These are phyloP conservation scores for Dianthus caryophyllus DNA, from an alignment of 148 eudicot genomes.

Conservation along the genomic window DNA sequence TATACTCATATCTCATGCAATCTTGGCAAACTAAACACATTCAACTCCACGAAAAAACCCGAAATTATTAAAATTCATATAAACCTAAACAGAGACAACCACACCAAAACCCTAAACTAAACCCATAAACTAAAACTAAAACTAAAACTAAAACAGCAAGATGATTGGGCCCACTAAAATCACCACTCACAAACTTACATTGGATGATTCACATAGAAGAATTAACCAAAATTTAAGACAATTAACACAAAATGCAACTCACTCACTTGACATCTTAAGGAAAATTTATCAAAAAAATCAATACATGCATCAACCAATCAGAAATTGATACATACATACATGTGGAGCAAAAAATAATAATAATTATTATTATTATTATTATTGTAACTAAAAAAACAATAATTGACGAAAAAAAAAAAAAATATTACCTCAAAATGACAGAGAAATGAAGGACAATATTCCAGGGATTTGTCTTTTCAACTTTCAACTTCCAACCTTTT, in stretches of 20 bases:
- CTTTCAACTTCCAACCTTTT: no score
- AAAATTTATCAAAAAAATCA: background rate
- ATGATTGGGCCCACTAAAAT: background rate
- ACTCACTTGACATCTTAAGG: background rate
- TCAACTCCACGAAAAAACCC: background rate
- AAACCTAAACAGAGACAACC: background rate
- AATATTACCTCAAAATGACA: slow-evolving; percentile 28
- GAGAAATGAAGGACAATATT: slow-evolving; percentile 14
- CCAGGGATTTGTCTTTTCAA: no score
- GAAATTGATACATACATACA: no score
- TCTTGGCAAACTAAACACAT: background rate
- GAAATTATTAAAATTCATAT: background rate
- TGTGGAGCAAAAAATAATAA: background rate
- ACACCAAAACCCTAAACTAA: background rate
- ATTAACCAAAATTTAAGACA: background rate
- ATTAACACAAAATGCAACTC: background rate
- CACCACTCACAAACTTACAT: background rate
- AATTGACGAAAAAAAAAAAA: background rate
- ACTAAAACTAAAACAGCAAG: background rate
- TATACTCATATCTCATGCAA: no score
- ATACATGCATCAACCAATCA: background rate
- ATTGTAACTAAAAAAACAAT: background rate
- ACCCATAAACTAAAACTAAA: background rate
- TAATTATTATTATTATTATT: background rate
- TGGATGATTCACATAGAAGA: background rate